Conservation (phyloP, 306 rosid genomes). For the Cicer chorassanicum region DNA sequence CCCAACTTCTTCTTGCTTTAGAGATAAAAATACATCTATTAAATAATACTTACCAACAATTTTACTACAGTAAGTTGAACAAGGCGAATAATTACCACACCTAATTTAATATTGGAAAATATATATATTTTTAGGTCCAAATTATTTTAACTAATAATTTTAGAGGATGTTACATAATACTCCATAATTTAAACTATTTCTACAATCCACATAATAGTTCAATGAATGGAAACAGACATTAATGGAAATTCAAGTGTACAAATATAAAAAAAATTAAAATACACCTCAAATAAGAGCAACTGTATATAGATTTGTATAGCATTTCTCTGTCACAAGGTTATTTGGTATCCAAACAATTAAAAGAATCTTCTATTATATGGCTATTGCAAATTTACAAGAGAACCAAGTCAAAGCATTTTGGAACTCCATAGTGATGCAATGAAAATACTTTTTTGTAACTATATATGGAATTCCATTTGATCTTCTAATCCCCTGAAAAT, state of each 20-base stretch:
- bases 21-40: no score
- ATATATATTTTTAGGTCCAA: no score
- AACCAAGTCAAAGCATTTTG: slow-evolving; percentile 12
- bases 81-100: no score
- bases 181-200: background rate
- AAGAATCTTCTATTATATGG: slow-evolving; percentile 37
- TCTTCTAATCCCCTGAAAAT: slow-evolving; percentile 37
- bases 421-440: slow-evolving; percentile 11
- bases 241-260: slow-evolving; percentile 6
- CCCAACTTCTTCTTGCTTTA: no score
- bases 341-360: slow-evolving; percentile 25
- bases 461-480: slow-evolving; percentile 29
- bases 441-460: slow-evolving; percentile 1
- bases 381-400: slow-evolving; percentile 40
- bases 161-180: no score
- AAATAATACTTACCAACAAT: no score
- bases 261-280: slow-evolving; percentile 1
- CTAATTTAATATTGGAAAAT: no score
- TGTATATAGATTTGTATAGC: slow-evolving; percentile 10
- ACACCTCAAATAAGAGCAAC: slow-evolving; percentile 32
- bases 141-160: no score
- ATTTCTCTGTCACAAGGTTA: slow-evolving; percentile 22
- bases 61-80: no score
- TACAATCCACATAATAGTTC: background rate
- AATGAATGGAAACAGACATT: background rate